Evolutionary conservation across 108 stramenopile genomes (phyloP).

Genomic region (Aurantiochytrium sp.): DNA sequence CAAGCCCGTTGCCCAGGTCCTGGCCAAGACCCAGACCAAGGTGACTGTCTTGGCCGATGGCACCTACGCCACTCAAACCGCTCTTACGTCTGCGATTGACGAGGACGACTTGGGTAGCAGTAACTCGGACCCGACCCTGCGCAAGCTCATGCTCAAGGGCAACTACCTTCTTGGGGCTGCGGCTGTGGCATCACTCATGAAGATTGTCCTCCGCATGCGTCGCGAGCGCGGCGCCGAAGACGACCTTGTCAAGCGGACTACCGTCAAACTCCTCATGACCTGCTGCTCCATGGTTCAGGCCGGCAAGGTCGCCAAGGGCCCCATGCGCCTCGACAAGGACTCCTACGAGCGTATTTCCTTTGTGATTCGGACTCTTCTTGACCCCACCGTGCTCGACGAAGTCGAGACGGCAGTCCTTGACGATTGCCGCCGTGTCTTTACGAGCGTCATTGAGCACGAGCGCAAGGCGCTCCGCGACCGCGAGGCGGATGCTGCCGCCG

Average conservation of each 20-base stretch:
- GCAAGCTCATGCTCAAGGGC: slow-evolving; percentile 77
- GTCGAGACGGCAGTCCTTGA: slow-evolving; percentile 62
- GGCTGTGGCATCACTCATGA: slow-evolving; percentile 74
- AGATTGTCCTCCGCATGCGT: slow-evolving; percentile 69
- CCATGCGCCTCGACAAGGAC: slow-evolving; percentile 45
- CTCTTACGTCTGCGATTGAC: background rate
- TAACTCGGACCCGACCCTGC: slow-evolving; percentile 39
- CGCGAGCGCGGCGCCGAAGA: slow-evolving; percentile 52
- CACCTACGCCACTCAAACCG: slow-evolving; percentile 94
- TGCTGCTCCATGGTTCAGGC: slow-evolving; percentile 79
- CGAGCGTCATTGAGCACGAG: background rate
- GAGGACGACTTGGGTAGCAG: background rate
- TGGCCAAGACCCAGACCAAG: slow-evolving; percentile 78
- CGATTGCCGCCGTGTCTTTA: slow-evolving; percentile 66
- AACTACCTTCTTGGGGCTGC: slow-evolving; percentile 87
- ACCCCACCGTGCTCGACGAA: slow-evolving; percentile 65
- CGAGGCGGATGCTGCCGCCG: slow-evolving; percentile 49
- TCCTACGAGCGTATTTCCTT: slow-evolving; percentile 80
- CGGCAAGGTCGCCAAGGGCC: slow-evolving; percentile 50
- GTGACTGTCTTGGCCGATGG: slow-evolving; percentile 85
- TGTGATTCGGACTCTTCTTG: slow-evolving; percentile 74
- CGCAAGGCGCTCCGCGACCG: slow-evolving; percentile 48
- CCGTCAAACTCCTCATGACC: slow-evolving; percentile 60
- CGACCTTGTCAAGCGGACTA: slow-evolving; percentile 34
- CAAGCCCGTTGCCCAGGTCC: slow-evolving; percentile 50